Base-by-base conservation (phyloP, 2,329 filamentous ascomycete species). In the Epichloe sibirici region DNA sequence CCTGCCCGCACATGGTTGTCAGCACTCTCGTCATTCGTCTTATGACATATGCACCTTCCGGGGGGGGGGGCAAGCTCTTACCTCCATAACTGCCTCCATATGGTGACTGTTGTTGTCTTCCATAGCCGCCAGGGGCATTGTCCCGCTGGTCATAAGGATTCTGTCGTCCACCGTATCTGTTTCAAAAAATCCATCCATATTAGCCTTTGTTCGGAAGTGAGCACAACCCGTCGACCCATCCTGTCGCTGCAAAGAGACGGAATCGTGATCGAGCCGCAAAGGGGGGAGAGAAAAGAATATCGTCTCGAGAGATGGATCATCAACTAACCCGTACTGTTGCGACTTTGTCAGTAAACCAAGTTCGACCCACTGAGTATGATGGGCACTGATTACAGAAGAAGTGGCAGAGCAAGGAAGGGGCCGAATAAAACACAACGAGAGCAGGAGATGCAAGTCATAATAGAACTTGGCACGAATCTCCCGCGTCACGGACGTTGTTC, bases 101-200 rank as follows among this genome's bases (percentile, higher is more conserved):
- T 39, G 58, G 53, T 38, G 58, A 52, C 52, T 57, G 54, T 21
- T 53, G 45, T 40, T 55, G 56, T 21, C 61, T 57, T 25, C 69
- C 65, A 48, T 67, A 67, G 46, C 67, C 69, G 50, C 63, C 63
- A 48, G 62, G 59, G 48, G 61, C 59, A 38, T 65, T 68, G 55
- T 72, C 72, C 63, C 75, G 71, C 62, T 83, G 71, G 62, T 81
- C 79, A 61, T 78, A 83, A 52, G 80, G 79, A 67, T 83, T 82
- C 55, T 69, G 66, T 59, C 68, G 68, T 53, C 70, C 71, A 56
- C 75, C 74, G 71, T 82, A 81, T 69, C 77, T 82, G 62, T 44
- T 44, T 17, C 12, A 25, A 39, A 15, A 23, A 39, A 15, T 4
- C 4, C n/a, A 23, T 37, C 25, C 2, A 28, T 9, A 25, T 50